Evolutionary conservation across 305 asterid genomes (phyloP), one percentile per base, ranked within the genome.

Genomic region (Withania somnifera): DNA sequence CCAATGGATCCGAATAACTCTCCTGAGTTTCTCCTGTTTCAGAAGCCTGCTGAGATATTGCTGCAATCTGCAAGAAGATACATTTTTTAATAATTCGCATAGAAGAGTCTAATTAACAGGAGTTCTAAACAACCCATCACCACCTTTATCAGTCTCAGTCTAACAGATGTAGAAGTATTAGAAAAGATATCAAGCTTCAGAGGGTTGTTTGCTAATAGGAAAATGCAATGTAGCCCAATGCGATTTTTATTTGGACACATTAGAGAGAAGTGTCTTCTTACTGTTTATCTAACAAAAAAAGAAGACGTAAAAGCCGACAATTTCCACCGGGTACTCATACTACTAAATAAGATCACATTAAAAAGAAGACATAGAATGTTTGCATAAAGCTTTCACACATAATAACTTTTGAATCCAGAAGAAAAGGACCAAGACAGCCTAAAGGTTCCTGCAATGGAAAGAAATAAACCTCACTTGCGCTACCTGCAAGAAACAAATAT

Each of bases 1-100:
- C 97, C 69, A 89, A 66, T 84, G 88, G 88, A 81, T 83, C 82
- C 78, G 93, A 78, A 22, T 82, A 82, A 14, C 64, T 78, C 57
- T 83, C 91, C 38, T 67, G 66, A 30, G 87, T 56, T 56, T 86
- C 79, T 78, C 80, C 85, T 24, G 86, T 82, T 87, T 85, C 93
- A 80, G 97, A 88, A 73, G 87, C 86, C 88, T 94, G 95, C 80
- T 90, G 89, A 51, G 99, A 91, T 89, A 95, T 93, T 77, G 99
- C 99, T 64, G 87, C 84, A 82, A 95, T 82, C 99, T 95, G 92
- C 82, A 81, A 83, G 45, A 79, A 52, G 53, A 61, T 75, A 28
- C 80, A 47, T 5, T 28, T 51, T n/a, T 50, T 26, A 45, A 77
- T 20, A 58, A 76, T 20, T 63, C 24, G 11, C 45, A 47, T 20